A percentile compares a stretch with the other conserved stretches of the same genome.
These are phyloP conservation scores for Linanthus parryae DNA, from an alignment of 148 eudicot species.

Conservation along the genomic window DNA sequence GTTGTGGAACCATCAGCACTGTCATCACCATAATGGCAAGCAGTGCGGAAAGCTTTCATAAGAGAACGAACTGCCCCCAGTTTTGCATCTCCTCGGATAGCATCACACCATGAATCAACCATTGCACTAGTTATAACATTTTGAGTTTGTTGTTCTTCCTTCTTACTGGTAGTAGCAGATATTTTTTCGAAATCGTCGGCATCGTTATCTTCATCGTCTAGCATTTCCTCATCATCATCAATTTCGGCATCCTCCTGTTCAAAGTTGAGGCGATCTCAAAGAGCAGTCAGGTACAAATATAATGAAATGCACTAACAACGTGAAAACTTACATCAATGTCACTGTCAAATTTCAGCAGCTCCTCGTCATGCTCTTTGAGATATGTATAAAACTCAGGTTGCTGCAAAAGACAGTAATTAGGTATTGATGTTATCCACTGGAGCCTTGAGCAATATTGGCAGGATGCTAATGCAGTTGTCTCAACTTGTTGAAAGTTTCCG, in stretches of 20 bases:
- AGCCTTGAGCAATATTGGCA: too few relatives aligned
- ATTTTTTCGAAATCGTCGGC: constrained; percentile 11
- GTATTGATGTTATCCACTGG: too few relatives aligned
- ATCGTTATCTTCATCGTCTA: constrained; percentile 24
- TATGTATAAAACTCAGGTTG: constrained; percentile 87
- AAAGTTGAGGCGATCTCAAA: constrained; percentile 13
- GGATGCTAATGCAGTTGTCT: too few relatives aligned
- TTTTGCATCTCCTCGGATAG: constrained; percentile 43
- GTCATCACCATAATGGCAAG: constrained; percentile 97
- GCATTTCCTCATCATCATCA: constrained; percentile 38
- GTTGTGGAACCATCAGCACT: constrained; percentile 44
- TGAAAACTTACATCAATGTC: constrained; percentile 74
- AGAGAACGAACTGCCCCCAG: constrained; percentile 69
- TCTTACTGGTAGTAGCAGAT: constrained; percentile 15
- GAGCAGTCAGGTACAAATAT: constrained; percentile 4
- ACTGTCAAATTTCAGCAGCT: constrained; percentile 81
- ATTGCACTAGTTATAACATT: constrained; percentile 66
- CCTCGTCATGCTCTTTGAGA: constrained; percentile 75
- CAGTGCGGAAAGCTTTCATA: constrained; percentile 72
- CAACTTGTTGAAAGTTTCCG: too few relatives aligned
- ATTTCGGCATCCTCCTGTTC: constrained; percentile 35
- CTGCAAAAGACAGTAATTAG: constrained; percentile 43
- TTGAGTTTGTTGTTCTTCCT: constrained; percentile 38
- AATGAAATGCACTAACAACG: neutral
- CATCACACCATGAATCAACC: constrained; percentile 85